A percentile compares a stretch with the other conserved stretches of the same genome.
These are phyloP conservation scores for Rosellinia necatrix DNA, from an alignment of 2,329 filamentous ascomycete species.

Conservation along the genomic window DNA sequence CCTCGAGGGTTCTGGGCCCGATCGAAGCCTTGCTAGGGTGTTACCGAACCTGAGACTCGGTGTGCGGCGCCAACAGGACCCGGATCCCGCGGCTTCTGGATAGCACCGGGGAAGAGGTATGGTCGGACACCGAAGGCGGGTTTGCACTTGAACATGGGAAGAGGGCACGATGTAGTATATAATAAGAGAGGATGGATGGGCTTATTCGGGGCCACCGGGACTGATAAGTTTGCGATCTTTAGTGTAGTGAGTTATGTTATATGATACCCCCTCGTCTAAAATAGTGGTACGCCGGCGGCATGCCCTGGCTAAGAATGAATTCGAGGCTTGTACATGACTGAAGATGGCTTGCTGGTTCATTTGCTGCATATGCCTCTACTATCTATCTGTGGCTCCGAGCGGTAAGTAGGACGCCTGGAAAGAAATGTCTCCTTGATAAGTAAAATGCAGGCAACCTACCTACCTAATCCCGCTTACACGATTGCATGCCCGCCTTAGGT, in stretches of 20 bases:
- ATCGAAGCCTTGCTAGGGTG: constrained; percentile 1
- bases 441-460: no score
- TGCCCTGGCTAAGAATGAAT: not conserved
- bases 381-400: not conserved
- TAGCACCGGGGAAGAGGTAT: not conserved
- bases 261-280: constrained; percentile 2
- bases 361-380: not conserved
- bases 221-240: not conserved
- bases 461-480: no score
- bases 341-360: not conserved
- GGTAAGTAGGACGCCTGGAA: no score
- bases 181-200: no score
- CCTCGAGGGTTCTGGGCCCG: not conserved
- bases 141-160: not conserved
- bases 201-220: not conserved
- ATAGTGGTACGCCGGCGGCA: not conserved
- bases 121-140: not conserved
- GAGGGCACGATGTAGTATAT: not conserved
- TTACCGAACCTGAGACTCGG: constrained; percentile 32
- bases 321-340: not conserved
- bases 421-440: not conserved
- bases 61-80: constrained; percentile 24
- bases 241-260: not conserved
- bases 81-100: not conserved
- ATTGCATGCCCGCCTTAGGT: no score